Evolutionary conservation across 2,329 filamentous ascomycete species (phyloP).

Genomic region (Aspergillus sp.): DNA sequence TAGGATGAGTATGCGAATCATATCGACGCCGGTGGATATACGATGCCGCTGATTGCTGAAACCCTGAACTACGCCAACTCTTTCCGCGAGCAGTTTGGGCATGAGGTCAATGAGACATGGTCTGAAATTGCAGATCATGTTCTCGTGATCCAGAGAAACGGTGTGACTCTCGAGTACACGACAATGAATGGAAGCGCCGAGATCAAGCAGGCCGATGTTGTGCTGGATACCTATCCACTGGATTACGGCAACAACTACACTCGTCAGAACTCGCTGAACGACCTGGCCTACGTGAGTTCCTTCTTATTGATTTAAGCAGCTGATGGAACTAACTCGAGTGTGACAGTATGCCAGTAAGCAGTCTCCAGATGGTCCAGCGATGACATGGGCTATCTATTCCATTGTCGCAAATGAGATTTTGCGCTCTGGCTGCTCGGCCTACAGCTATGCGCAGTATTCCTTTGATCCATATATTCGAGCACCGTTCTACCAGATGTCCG

Average conservation of each 20-base stretch:
- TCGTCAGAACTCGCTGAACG: constrained; percentile 40
- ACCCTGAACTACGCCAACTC: constrained; percentile 48
- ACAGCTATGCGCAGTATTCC: constrained; percentile 57
- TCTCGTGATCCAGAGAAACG: constrained; percentile 46
- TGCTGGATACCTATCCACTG: constrained; percentile 56
- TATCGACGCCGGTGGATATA: constrained; percentile 60
- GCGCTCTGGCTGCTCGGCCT: constrained; percentile 57
- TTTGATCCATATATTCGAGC: constrained; percentile 55
- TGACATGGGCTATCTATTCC: constrained; percentile 64
- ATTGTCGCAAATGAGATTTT: constrained; percentile 58
- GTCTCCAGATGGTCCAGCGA: constrained; percentile 58
- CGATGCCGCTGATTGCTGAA: constrained; percentile 52
- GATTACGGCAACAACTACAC: constrained; percentile 50
- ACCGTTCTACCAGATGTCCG: constrained; percentile 63
- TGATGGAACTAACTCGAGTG: too few relatives aligned
- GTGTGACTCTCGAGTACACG: constrained; percentile 55
- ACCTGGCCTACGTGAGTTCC: constrained; percentile 51
- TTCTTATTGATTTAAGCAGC: too few relatives aligned
- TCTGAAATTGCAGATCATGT: constrained; percentile 48
- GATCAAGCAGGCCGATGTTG: constrained; percentile 64
- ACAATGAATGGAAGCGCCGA: constrained; percentile 57
- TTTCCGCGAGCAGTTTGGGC: constrained; percentile 48
- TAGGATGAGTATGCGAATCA: constrained; percentile 60
- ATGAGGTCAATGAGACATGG: constrained; percentile 50
- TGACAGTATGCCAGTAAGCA: constrained; percentile 56